Evolutionary conservation across 2,329 filamentous ascomycete species (phyloP).

Genomic region (Colletotrichum higginsianum): DNA sequence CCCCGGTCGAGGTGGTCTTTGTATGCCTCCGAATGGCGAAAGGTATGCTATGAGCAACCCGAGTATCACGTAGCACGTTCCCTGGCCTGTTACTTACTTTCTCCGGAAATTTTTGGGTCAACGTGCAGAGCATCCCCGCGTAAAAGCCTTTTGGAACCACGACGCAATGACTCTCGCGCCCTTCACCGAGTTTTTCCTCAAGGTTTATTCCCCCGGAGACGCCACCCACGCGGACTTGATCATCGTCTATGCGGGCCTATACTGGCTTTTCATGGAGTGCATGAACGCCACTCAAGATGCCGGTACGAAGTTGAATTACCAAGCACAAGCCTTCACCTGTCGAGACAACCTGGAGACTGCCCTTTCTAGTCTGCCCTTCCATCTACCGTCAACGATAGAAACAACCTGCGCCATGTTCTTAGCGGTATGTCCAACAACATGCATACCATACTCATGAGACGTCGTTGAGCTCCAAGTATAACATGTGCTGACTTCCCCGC

Average conservation of each 20-base stretch:
- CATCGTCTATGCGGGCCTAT: constrained; percentile 44
- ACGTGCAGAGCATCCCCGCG: background rate
- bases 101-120: background rate
- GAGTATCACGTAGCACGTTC: too few species aligned
- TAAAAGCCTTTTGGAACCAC: constrained; percentile 26
- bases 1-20: constrained; percentile 40
- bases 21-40: constrained; percentile 36
- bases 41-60: constrained; percentile 5
- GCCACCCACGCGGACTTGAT: constrained; percentile 44
- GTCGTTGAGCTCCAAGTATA: too few species aligned
- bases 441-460: too few species aligned
- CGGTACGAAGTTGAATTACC: constrained; percentile 33
- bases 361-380: constrained; percentile 44
- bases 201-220: constrained; percentile 43
- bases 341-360: constrained; percentile 45
- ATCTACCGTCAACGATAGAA: constrained; percentile 42
- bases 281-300: constrained; percentile 31
- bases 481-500: too few species aligned
- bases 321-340: constrained; percentile 41
- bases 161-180: constrained; percentile 24
- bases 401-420: constrained; percentile 42
- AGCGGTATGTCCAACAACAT: constrained; percentile 38
- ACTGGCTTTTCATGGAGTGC: constrained; percentile 46
- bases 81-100: too few species aligned
- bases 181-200: constrained; percentile 45